phyloP scores from a whole-genome alignment of 495 filamentous ascomycete genomes.

The Durotheca rogersii region DNA sequence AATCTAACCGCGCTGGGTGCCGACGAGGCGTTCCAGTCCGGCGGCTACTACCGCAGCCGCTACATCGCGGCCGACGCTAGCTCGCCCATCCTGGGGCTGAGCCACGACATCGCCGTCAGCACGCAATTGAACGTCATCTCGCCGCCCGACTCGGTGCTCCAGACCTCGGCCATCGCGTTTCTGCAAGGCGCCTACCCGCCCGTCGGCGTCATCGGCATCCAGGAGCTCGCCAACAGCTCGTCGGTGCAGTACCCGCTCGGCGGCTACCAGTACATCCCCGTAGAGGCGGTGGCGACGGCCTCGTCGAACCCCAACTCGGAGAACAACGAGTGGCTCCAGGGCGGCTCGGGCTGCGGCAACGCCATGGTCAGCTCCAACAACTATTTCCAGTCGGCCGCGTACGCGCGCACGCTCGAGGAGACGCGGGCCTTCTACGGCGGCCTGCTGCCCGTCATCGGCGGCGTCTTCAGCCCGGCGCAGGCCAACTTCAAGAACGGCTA shows the following conservation, averaged over 20 bases:
- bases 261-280: conserved; percentile 72
- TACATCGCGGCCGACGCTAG: conserved; percentile 53
- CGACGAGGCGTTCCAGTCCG: conserved; percentile 62
- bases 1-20: conserved; percentile 69
- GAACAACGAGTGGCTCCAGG: conserved; percentile 60
- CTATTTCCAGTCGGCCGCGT: conserved; percentile 65
- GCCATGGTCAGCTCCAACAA: conserved; percentile 67
- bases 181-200: conserved; percentile 83
- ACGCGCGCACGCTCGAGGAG: conserved; percentile 48
- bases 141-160: conserved; percentile 62
- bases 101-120: conserved; percentile 58
- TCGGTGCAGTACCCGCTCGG: conserved; percentile 58
- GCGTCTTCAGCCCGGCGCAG: conserved; percentile 52
- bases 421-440: conserved; percentile 66
- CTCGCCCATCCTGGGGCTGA: conserved; percentile 41
- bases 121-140: conserved; percentile 62
- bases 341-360: conserved; percentile 59
- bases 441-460: conserved; percentile 61
- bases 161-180: conserved; percentile 71
- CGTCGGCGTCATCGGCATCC: conserved; percentile 47
- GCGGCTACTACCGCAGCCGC: conserved; percentile 58
- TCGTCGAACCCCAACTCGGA: conserved; percentile 60
- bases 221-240: conserved; percentile 62
- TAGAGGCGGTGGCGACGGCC: conserved; percentile 51
- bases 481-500: conserved; percentile 73